Evolutionary conservation across 208 protist genomes (phyloP), one percentile per base, ranked within the genome.

Genomic region (Willaertia magna): DNA sequence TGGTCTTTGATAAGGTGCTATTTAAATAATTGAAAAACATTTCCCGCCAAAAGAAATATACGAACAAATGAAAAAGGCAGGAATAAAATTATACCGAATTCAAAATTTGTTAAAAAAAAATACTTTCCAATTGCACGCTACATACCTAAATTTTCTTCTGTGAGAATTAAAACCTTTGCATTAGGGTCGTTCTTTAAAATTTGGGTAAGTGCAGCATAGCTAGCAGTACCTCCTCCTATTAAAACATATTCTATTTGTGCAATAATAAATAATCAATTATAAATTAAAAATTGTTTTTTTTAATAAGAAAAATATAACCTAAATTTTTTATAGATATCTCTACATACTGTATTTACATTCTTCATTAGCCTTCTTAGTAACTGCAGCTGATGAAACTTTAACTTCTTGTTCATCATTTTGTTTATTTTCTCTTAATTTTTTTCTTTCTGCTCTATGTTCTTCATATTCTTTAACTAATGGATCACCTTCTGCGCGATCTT

Each of bases 201-300:
- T 7, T 18, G n/a, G 22, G 52, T 83, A 2, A 43, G 55, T n/a
- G 78, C 78, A 51, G 22, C 40, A 26, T 83, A 83, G 16, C 22
- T 40, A 18, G 78, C 43, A n/a, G 78, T 83, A 7, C 78, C 78
- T 30, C 78, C 78, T 55, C 78, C 78, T 11, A 83, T 43, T 83
- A 83, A 83, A 12, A 83, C n/a, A 43, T 83, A 83, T 22, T 83
- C 55, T 67, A 67, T 34, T n/a, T n/a, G n/a, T n/a, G n/a, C n/a
- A n/a, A n/a, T n/a, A n/a, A n/a, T n/a, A n/a, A n/a, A n/a, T n/a
- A n/a, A n/a, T n/a, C n/a, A n/a, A n/a, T n/a, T n/a, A n/a, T n/a
- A n/a, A n/a, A n/a, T n/a, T n/a, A n/a, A n/a, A n/a, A n/a, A n/a
- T n/a, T n/a, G n/a, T n/a, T n/a, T n/a, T n/a, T n/a, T n/a, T n/a